phyloP scores from a whole-genome alignment of 2,329 filamentous ascomycete species.

The Phaeosphaeria sp. region DNA sequence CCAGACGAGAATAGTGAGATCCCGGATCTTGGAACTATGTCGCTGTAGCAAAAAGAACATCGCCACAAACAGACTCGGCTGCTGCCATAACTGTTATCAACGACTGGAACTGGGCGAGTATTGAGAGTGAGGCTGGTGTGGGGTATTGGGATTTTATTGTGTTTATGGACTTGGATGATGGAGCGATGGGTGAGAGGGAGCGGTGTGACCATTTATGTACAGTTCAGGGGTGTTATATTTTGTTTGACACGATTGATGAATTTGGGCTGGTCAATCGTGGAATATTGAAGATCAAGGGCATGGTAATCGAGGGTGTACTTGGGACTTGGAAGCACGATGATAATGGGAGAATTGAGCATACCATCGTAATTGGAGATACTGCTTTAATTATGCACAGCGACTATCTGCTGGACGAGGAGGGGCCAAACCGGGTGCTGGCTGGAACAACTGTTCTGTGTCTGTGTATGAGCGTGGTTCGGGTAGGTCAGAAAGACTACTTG shows the following conservation, averaged over 20 bases:
- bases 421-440: background rate
- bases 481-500: background rate
- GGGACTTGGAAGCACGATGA: background rate
- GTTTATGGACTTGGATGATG: slow-evolving; percentile 2
- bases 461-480: slow-evolving; percentile 2
- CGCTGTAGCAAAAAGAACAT: slow-evolving; percentile 3
- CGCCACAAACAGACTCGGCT: background rate
- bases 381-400: background rate
- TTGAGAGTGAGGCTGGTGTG: slow-evolving; percentile 1
- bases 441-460: slow-evolving; percentile 2
- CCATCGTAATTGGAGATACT: background rate
- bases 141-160: slow-evolving; percentile 5
- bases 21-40: background rate
- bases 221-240: slow-evolving; percentile 1
- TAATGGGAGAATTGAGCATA: background rate
- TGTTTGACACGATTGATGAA: background rate
- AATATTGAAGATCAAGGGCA: slow-evolving; percentile 1
- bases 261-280: slow-evolving; percentile 2
- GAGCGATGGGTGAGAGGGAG: background rate
- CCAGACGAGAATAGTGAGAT: background rate
- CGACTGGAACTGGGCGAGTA: slow-evolving; percentile 11
- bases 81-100: slow-evolving; percentile 1
- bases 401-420: slow-evolving; percentile 2
- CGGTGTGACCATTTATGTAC: background rate
- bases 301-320: slow-evolving; percentile 1